Base-by-base conservation (phyloP, 768 basidiomycete genomes). In the Lactarius psammicola region DNA sequence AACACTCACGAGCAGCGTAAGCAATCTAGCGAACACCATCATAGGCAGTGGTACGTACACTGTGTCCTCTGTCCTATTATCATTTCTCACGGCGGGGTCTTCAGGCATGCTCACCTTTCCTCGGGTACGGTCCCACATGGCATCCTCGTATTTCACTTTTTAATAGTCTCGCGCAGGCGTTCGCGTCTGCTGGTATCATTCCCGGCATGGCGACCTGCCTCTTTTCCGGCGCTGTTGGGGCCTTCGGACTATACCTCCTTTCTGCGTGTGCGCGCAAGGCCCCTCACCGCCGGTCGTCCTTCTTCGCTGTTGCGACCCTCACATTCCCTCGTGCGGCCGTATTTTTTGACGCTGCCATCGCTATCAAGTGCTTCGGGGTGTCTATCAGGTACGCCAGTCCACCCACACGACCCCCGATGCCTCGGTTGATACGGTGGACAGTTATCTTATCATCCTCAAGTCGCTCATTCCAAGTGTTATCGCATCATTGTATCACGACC, bases 341-440 rank as follows among this genome's bases (percentile, higher is more conserved):
- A 44, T 91, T 93, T 75, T 96, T 98, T 72, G 96, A 98, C 75
- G 87, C 87, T 4, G 96, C 95, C 15, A 94, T 98, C 71, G 94
- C 94, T 11, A 89, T 87, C 74, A 98, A 98, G 75, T 98, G 96
- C 75, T 97, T 97, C 74, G 96, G 96, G 23, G 96, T 98, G 3
- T 94, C 92, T 38, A 88, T 95, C 71, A 94, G 93, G 85, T 94
- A 77, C 55, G 2, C 71, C 60, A 42, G 26, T 59, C 31, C 44
- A 36, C 53, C 62, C 60, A 53, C 56, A 60, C 36, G 23, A 42
- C 26, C 49, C 5, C 49, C 49, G 49, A 51, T 13, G 2, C 49
- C 4, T 26, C 34, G 62, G 60, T 60, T 30, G 15, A 51, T 30
- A 9, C 23, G 31, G 2, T 31, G 51, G 49, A 54, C 70, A 93